Evolutionary conservation across 805 yeast genomes (phyloP), one percentile per base, ranked within the genome.

Genomic region (Candida suzukii): DNA sequence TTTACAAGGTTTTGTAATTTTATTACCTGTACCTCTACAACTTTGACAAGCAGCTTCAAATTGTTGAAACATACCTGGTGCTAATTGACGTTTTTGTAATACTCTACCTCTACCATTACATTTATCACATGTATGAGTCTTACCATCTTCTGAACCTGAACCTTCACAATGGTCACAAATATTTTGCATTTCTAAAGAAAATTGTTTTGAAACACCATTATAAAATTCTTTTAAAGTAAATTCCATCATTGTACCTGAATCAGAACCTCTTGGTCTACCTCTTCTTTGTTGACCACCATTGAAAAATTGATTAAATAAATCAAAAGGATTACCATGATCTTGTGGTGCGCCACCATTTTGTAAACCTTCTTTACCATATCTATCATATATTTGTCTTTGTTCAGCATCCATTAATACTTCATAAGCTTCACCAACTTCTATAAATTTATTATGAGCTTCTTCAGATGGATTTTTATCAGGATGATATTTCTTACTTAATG

Each of bases 391-490:
- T 22, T 68, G 53, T 45, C 83, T 73, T 61, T 85, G 84, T 42
- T 84, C 86, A 4, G 73, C 58, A 57, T 88, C 87, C 48, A 78
- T 73, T 46, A 88, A 70, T 12, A 88, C 84, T 41, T 88, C 96
- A 60, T 91, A 91, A 0, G 98, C 98, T 55, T 84, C 95, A 14
- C 95, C 95, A 24, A 93, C 75, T 61, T 88, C 95, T 39, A 93
- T 81, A 59, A 90, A 93, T 63, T 76, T 81, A 38, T 83, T 81
- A 49, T 86, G 88, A 1, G 97, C 95, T 24, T 74, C 83, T 9
- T 86, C 88, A 51, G 82, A 76, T 5, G 83, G 81, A 58, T 91
- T 93, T 66, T 91, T 91, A 63, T 91, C 99, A 2, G 99, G 99
- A 57, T 91, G 99, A 62, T 76, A 88, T 56, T 85, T 85, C 59